Conservation (phyloP, 495 filamentous ascomycete genomes). For the Astrocystis sublimbata region DNA sequence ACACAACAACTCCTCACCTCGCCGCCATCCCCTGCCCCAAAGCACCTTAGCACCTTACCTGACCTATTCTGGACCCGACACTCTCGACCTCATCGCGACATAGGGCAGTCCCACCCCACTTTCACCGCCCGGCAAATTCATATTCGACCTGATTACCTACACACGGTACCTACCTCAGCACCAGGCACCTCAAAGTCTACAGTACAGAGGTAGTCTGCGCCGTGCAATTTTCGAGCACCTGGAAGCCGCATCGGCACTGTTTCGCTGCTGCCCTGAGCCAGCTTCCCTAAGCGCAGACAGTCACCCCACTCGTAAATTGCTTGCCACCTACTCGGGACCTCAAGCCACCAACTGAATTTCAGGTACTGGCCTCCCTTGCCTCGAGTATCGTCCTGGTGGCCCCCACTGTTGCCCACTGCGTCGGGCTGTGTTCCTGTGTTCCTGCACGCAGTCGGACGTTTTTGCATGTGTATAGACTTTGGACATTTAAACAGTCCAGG, state of each 20-base stretch:
- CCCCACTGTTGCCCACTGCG: slow-evolving; percentile 13
- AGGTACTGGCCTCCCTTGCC: not conserved
- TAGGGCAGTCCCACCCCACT: slow-evolving; percentile 33
- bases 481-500: slow-evolving; percentile 6
- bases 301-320: not conserved
- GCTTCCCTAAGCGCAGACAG: not conserved
- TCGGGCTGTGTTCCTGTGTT: too few relatives aligned
- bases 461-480: slow-evolving; percentile 21
- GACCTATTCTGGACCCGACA: not conserved
- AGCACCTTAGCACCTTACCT: not conserved
- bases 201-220: too few relatives aligned
- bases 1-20: slow-evolving; percentile 6
- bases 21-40: not conserved
- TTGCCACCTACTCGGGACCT: not conserved
- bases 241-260: not conserved
- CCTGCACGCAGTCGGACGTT: slow-evolving; percentile 17
- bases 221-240: not conserved
- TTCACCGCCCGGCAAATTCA: slow-evolving; percentile 40
- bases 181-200: not conserved
- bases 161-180: slow-evolving; percentile 26
- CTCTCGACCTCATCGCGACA: not conserved
- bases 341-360: slow-evolving; percentile 6
- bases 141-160: slow-evolving; percentile 6
- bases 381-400: not conserved
- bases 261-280: not conserved